A percentile compares a stretch with the other conserved stretches of the same genome.
Evolutionary conservation across 257 asterid species (phyloP).

Genomic region (Apocynum venetum): DNA sequence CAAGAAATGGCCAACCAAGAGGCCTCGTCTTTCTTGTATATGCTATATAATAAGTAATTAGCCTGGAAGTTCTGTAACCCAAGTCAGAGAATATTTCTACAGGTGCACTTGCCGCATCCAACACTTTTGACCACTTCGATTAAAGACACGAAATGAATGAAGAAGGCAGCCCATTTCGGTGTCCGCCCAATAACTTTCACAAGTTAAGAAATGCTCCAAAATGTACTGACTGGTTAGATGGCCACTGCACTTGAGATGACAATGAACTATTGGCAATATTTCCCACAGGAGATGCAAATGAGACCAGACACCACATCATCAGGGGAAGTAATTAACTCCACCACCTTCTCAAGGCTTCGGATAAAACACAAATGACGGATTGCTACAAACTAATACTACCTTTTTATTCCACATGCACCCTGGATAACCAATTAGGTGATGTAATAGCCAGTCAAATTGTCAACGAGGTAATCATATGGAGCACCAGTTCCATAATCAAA

Average conservation of each 20-base stretch:
- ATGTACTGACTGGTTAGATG: conserved; percentile 26
- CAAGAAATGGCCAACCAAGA: background rate
- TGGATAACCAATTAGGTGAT: conserved; percentile 21
- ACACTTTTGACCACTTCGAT: conserved; percentile 11
- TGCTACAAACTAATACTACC: conserved; percentile 23
- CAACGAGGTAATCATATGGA: conserved; percentile 52
- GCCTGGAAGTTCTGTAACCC: background rate
- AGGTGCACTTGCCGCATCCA: conserved; percentile 4
- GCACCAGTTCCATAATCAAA: conserved; percentile 36
- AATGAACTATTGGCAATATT: conserved; percentile 42
- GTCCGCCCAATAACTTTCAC: conserved; percentile 15
- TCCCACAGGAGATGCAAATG: conserved; percentile 3
- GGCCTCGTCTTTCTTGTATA: background rate
- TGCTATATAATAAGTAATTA: background rate
- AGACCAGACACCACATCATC: conserved; percentile 2
- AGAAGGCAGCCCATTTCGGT: conserved; percentile 21
- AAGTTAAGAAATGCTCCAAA: conserved; percentile 35
- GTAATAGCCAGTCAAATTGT: conserved; percentile 50
- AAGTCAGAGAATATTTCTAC: conserved; percentile 5
- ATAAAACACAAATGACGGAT: conserved; percentile 23
- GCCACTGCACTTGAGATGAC: conserved; percentile 29
- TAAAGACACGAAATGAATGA: background rate
- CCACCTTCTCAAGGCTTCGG: conserved; percentile 9
- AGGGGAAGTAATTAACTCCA: conserved; percentile 1
- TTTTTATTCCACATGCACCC: conserved; percentile 27